Conservation (phyloP, 2,329 filamentous ascomycete genomes). For the Cylindrodendrum hubeiense region DNA sequence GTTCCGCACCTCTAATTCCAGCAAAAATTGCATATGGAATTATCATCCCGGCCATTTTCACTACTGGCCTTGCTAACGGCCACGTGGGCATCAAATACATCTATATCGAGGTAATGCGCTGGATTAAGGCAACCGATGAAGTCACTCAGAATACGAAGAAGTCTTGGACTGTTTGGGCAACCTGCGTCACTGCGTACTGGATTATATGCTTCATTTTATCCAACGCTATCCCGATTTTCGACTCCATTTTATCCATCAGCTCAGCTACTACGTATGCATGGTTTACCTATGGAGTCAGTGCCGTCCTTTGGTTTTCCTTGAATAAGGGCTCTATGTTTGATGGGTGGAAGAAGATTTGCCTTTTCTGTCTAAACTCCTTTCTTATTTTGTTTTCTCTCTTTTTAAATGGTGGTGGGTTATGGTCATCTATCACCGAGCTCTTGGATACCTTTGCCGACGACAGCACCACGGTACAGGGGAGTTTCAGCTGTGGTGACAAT, state of each 20-base stretch:
- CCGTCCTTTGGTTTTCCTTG: slow-evolving; percentile 33
- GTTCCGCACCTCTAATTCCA: slow-evolving; percentile 33
- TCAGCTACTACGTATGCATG: slow-evolving; percentile 37
- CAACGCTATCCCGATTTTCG: slow-evolving; percentile 40
- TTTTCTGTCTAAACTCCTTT: slow-evolving; percentile 31
- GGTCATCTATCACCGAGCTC: slow-evolving; percentile 33
- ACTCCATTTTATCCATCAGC: slow-evolving; percentile 38
- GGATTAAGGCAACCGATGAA: slow-evolving; percentile 23
- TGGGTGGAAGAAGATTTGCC: slow-evolving; percentile 29
- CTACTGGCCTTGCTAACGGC: slow-evolving; percentile 33
- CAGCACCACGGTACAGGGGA: slow-evolving; percentile 9
- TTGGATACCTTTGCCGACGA: slow-evolving; percentile 27
- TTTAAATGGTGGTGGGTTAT: slow-evolving; percentile 31
- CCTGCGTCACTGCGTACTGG: slow-evolving; percentile 32
- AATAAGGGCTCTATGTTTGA: slow-evolving; percentile 27
- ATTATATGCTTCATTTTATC: slow-evolving; percentile 38
- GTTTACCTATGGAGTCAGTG: slow-evolving; percentile 39
- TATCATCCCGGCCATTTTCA: slow-evolving; percentile 34
- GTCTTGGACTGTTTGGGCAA: slow-evolving; percentile 39
- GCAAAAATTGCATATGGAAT: slow-evolving; percentile 39
- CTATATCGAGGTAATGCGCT: slow-evolving; percentile 34
- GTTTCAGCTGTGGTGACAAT: slow-evolving; percentile 29
- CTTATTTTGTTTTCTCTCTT: slow-evolving; percentile 32
- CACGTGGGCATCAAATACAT: slow-evolving; percentile 40
- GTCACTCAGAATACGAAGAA: slow-evolving; percentile 29